Conservation (phyloP, 805 yeast species). For the Candida stauntonica region DNA sequence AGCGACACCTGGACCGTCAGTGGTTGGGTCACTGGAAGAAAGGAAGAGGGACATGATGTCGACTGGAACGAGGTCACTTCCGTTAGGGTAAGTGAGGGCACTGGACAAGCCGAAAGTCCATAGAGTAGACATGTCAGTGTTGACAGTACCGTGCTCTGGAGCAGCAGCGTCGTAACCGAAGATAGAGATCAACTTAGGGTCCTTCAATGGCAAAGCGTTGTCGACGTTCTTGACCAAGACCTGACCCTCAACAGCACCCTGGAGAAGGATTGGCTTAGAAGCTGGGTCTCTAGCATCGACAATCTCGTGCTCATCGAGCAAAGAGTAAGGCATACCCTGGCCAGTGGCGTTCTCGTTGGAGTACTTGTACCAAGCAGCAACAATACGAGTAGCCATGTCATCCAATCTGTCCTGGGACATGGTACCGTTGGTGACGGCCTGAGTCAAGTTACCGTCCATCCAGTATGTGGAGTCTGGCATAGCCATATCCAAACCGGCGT, state of each 20-base stretch:
- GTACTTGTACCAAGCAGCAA: slow-evolving; percentile 9
- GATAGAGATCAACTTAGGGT: slow-evolving; percentile 8
- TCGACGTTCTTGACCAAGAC: slow-evolving; percentile 8
- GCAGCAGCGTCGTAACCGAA: slow-evolving; percentile 10
- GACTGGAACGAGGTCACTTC: not conserved
- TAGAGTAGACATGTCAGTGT: not conserved
- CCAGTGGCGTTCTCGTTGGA: slow-evolving; percentile 6
- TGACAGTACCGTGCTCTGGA: slow-evolving; percentile 3
- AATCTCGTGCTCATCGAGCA: slow-evolving; percentile 2
- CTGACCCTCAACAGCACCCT: slow-evolving; percentile 11
- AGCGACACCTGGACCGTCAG: slow-evolving; percentile 6
- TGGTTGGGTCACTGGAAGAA: not conserved
- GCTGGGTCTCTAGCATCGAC: slow-evolving; percentile 9
- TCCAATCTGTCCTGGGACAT: slow-evolving; percentile 7
- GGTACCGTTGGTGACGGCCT: slow-evolving; percentile 4
- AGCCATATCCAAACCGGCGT: slow-evolving; percentile 8
- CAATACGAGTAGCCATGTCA: slow-evolving; percentile 8
- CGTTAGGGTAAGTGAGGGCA: slow-evolving; percentile 3
- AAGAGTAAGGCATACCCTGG: slow-evolving; percentile 7
- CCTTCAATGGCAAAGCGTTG: slow-evolving; percentile 6
- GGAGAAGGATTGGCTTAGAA: slow-evolving; percentile 5
- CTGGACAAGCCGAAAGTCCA: slow-evolving; percentile 2
- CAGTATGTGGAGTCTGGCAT: slow-evolving; percentile 7
- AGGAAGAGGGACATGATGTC: slow-evolving; percentile 1
- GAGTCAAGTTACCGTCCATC: slow-evolving; percentile 5